These are phyloP conservation scores for Ustilago curta DNA, from an alignment of 1,284 basidiomycete genomes.

Conservation along the genomic window DNA sequence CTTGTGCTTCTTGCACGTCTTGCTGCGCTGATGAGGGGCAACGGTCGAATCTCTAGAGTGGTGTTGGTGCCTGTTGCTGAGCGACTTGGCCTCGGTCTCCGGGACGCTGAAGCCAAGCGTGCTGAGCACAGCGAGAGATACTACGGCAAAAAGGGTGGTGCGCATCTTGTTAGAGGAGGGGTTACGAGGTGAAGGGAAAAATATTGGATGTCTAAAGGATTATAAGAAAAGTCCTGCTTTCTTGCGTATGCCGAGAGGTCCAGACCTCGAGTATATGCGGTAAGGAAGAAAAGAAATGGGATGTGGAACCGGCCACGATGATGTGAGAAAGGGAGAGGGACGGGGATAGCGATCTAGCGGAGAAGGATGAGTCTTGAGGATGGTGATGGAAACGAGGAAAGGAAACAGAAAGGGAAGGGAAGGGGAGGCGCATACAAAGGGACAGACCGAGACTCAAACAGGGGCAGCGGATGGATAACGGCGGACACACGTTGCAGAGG, in stretches of 20 bases:
- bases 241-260: conserved; percentile 17
- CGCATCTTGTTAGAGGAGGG: conserved; percentile 25
- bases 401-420: background rate
- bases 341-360: conserved; percentile 1
- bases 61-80: conserved; percentile 40
- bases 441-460: background rate
- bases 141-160: conserved; percentile 29
- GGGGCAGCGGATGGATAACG: background rate
- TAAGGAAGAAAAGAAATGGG: conserved; percentile 3
- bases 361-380: conserved; percentile 5
- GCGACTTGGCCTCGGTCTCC: conserved; percentile 41
- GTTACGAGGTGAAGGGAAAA: too few species aligned
- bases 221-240: conserved; percentile 16
- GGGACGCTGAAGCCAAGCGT: conserved; percentile 29
- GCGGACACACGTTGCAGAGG: background rate
- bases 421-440: background rate
- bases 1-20: conserved; percentile 24
- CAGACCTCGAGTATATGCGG: conserved; percentile 13
- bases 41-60: conserved; percentile 6
- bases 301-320: conserved; percentile 42
- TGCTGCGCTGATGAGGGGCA: conserved; percentile 12
- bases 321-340: background rate
- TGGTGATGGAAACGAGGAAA: conserved; percentile 2
- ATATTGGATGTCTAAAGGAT: background rate
- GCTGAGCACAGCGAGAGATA: conserved; percentile 40